A percentile compares a stretch with the other conserved stretches of the same genome.
Conservation (phyloP, 1,284 basidiomycete genomes). For the Irpex lacteus region DNA sequence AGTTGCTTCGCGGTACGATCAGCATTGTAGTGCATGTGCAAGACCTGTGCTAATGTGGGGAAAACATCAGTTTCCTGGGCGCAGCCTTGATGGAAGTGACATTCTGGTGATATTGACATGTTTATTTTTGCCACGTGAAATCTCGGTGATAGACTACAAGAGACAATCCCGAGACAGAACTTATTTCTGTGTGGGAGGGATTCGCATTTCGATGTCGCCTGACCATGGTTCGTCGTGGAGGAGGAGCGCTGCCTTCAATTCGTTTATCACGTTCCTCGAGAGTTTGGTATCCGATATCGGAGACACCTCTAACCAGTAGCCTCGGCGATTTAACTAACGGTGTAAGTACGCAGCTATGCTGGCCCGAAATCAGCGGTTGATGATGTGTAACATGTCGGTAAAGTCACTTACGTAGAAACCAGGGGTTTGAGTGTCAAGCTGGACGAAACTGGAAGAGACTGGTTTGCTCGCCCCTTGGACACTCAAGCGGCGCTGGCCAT, state of each 20-base stretch:
- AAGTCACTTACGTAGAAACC: neutral
- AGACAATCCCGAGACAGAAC: neutral
- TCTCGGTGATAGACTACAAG: neutral
- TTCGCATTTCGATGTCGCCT: neutral
- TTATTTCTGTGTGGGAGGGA: too few species aligned
- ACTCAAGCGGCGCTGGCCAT: too few species aligned
- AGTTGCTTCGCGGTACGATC: neutral
- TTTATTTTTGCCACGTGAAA: neutral
- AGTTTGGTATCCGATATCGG: too few species aligned
- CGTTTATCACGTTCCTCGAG: neutral
- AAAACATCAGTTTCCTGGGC: neutral
- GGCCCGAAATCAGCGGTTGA: neutral
- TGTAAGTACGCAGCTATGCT: neutral
- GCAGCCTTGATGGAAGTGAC: neutral
- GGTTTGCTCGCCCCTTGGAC: too few species aligned
- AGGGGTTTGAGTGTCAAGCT: neutral
- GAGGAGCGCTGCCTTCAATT: too few species aligned
- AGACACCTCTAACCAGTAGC: too few species aligned
- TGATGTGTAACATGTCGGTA: neutral
- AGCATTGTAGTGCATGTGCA: neutral
- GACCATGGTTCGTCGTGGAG: neutral
- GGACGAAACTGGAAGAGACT: neutral
- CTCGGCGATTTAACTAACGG: neutral
- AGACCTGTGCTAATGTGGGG: neutral
- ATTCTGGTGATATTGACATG: neutral